These are phyloP conservation scores for Pyricularia grisea DNA, from an alignment of 2,329 filamentous ascomycete genomes.

Conservation along the genomic window DNA sequence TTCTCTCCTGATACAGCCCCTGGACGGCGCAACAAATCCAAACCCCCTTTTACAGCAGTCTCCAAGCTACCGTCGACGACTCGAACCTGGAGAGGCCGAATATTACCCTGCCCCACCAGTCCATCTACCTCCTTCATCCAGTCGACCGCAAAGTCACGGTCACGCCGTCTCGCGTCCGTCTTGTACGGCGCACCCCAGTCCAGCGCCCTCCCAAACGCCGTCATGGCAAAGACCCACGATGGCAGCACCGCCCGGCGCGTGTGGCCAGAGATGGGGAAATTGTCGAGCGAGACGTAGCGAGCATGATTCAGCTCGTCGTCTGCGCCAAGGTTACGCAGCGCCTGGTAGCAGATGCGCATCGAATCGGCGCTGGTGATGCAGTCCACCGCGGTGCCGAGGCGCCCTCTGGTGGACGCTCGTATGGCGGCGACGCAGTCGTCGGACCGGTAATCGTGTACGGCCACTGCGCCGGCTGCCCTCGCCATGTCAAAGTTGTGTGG, in stretches of 20 bases:
- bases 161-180: background rate
- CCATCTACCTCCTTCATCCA: background rate
- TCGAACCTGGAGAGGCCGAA: background rate
- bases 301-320: background rate
- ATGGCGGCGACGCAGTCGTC: constrained; percentile 24
- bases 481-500: constrained; percentile 30
- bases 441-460: constrained; percentile 33
- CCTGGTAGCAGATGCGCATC: constrained; percentile 19
- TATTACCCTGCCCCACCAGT: background rate
- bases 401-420: constrained; percentile 24
- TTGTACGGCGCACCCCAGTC: constrained; percentile 2
- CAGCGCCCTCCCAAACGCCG: background rate
- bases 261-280: background rate
- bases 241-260: constrained; percentile 3
- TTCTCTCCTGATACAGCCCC: background rate
- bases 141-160: background rate
- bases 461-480: constrained; percentile 29
- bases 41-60: background rate
- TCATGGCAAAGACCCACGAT: constrained; percentile 6
- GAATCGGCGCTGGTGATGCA: constrained; percentile 25
- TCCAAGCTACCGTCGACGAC: background rate
- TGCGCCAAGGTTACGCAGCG: background rate
- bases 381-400: constrained; percentile 30
- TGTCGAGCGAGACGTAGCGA: constrained; percentile 3
- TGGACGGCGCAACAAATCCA: background rate